Percentiles rank a stretch among this genome's conserved stretches.
Evolutionary conservation across 257 asterid species (phyloP).

Genomic region (Nicotiana tabacum): DNA sequence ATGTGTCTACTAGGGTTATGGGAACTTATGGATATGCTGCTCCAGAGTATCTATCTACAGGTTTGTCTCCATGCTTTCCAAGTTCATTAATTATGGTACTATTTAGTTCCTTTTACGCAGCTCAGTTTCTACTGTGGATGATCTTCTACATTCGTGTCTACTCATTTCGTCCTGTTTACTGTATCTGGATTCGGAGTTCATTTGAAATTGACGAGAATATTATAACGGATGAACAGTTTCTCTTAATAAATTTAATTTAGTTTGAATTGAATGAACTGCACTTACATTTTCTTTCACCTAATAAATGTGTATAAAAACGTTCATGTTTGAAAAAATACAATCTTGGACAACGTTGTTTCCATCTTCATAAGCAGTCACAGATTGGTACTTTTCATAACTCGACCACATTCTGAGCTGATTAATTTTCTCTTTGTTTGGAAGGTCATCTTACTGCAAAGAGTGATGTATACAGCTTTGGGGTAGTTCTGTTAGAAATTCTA

Average conservation of each 20-base stretch:
- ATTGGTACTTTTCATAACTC: too few relatives aligned
- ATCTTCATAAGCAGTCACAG: too few relatives aligned
- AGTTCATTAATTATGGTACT: background rate
- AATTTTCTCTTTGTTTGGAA: constrained; percentile 7
- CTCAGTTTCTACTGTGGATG: background rate
- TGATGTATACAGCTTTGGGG: constrained; percentile 74
- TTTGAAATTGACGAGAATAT: background rate
- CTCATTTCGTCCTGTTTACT: background rate
- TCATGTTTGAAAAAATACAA: background rate
- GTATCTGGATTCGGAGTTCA: background rate
- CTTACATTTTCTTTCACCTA: background rate
- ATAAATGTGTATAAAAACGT: background rate
- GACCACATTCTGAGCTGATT: too few relatives aligned
- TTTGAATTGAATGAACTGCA: background rate
- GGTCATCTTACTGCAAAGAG: constrained; percentile 79
- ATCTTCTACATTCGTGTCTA: background rate
- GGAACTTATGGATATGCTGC: constrained; percentile 74
- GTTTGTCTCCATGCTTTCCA: constrained; percentile 15
- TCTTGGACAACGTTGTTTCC: background rate
- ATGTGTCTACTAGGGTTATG: constrained; percentile 67
- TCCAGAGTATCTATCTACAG: constrained; percentile 65
- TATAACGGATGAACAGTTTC: background rate
- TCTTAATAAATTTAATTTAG: too few relatives aligned
- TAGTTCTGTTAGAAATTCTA: constrained; percentile 61
- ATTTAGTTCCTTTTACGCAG: background rate